These are phyloP conservation scores for Candida vartiovaarae DNA, from an alignment of 805 yeast species.

Conservation along the genomic window DNA sequence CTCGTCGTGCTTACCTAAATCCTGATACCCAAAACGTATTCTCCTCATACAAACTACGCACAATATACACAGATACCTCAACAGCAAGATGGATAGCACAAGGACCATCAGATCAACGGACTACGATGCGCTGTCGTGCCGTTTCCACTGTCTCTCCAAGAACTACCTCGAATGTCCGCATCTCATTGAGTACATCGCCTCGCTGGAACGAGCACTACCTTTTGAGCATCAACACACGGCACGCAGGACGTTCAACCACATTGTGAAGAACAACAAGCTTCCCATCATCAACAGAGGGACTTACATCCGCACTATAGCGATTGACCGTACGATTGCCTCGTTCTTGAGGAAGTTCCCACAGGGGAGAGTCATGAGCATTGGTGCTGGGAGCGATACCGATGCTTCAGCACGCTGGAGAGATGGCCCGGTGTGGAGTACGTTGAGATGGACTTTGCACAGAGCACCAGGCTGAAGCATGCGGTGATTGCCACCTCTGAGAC, in stretches of 20 bases:
- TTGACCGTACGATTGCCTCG: constrained; percentile 38
- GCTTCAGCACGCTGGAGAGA: background rate
- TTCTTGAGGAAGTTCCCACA: constrained; percentile 29
- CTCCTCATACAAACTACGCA: no score
- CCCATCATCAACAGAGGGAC: constrained; percentile 73
- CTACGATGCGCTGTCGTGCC: constrained; percentile 62
- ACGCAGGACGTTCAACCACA: constrained; percentile 11
- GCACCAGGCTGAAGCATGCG: constrained; percentile 36
- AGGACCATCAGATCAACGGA: constrained; percentile 39
- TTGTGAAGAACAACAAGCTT: constrained; percentile 20
- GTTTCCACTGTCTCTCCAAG: constrained; percentile 43
- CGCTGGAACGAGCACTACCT: constrained; percentile 17
- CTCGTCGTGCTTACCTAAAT: background rate
- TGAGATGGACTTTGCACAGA: constrained; percentile 46
- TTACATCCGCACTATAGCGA: constrained; percentile 48
- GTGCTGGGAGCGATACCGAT: constrained; percentile 58
- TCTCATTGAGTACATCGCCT: constrained; percentile 10
- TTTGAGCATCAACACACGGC: constrained; percentile 18
- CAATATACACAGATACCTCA: background rate
- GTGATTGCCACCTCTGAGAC: constrained; percentile 9
- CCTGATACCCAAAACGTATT: no score
- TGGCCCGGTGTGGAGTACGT: constrained; percentile 23
- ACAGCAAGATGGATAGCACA: background rate
- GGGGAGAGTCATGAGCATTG: constrained; percentile 56
- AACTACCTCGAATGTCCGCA: constrained; percentile 39